Conservation (phyloP, 176 grass and related monocot genomes). For the Zea luxurians region DNA sequence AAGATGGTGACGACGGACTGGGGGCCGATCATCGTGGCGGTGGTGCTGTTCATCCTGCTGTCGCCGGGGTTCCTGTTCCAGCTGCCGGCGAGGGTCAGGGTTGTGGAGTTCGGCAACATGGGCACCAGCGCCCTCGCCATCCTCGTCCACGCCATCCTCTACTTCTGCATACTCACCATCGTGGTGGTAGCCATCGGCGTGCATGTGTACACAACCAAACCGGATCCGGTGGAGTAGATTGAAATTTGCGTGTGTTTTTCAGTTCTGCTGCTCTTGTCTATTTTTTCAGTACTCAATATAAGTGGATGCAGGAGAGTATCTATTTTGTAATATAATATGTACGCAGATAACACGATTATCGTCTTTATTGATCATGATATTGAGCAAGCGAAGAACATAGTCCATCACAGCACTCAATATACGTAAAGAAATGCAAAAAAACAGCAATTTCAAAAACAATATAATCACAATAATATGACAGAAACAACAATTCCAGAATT, state of each 20-base stretch:
- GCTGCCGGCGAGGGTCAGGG: constrained; percentile 38
- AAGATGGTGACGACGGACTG: constrained; percentile 25
- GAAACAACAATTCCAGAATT: too few species aligned
- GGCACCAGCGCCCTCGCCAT: constrained; percentile 41
- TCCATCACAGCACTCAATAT: too few species aligned
- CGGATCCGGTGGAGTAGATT: neutral
- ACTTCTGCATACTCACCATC: constrained; percentile 48
- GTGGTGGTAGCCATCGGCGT: constrained; percentile 33
- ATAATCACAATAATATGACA: too few species aligned
- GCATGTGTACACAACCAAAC: constrained; percentile 32
- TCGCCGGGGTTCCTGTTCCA: constrained; percentile 49
- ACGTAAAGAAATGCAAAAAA: too few species aligned
- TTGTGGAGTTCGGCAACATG: constrained; percentile 50
- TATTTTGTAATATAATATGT: too few species aligned
- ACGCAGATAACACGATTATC: too few species aligned
- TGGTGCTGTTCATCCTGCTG: constrained; percentile 42
- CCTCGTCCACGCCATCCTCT: constrained; percentile 48
- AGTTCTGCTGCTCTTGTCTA: neutral
- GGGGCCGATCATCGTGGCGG: constrained; percentile 42
- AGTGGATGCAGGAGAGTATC: too few species aligned
- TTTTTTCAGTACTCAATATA: too few species aligned
- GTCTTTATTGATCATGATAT: too few species aligned
- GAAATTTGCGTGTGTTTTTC: neutral
- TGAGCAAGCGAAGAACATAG: too few species aligned
- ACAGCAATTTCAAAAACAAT: too few species aligned